phyloP scores from a whole-genome alignment of 2,329 filamentous ascomycete genomes.

The Trichoderma guizhouense region DNA sequence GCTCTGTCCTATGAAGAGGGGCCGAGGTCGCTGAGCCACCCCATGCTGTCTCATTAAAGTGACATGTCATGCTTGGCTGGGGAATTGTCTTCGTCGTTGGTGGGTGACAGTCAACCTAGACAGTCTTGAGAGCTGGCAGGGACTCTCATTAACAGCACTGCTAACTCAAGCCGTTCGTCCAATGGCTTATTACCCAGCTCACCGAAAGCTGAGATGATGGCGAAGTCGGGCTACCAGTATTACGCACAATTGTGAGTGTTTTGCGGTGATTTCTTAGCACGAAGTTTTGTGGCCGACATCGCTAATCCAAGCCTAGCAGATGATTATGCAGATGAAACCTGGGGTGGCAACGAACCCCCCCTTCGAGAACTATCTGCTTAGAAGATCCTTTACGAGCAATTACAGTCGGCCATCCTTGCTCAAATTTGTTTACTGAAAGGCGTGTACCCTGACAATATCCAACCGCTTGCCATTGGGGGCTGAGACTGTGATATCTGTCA shows the following conservation, averaged over 20 bases:
- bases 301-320: neutral
- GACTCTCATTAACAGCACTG: neutral
- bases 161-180: neutral
- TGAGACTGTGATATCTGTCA: neutral
- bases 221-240: neutral
- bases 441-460: neutral
- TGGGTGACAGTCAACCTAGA: neutral
- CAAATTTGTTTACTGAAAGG: neutral
- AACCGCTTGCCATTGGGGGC: neutral
- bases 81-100: neutral
- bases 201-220: neutral
- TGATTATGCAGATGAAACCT: neutral
- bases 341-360: neutral
- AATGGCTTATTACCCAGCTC: neutral
- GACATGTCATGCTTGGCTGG: slow-evolving; percentile 15
- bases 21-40: neutral
- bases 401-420: neutral
- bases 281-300: neutral
- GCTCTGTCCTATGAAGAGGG: neutral
- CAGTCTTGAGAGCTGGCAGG: neutral
- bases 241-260: neutral
- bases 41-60: slow-evolving; percentile 5
- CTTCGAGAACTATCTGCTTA: neutral
- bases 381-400: neutral
- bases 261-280: neutral